Conservation (phyloP, 163 green algal genomes). For the Chlorella variabilis region DNA sequence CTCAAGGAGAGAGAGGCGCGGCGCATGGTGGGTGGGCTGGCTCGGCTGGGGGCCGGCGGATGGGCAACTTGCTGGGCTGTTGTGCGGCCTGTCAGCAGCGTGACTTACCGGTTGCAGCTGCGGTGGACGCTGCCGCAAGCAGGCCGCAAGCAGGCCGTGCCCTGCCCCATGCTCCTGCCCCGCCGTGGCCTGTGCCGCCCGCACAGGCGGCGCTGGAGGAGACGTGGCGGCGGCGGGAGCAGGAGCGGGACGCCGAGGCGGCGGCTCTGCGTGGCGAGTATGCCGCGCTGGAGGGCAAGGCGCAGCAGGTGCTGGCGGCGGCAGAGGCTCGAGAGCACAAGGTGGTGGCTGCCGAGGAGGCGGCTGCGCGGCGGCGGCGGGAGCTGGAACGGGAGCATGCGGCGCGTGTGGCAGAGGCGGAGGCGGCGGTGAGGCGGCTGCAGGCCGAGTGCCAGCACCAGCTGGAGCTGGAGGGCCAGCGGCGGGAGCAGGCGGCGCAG, state of each 20-base stretch:
- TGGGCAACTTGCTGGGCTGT: not conserved
- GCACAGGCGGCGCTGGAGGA: conserved; percentile 67
- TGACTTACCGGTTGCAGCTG: not conserved
- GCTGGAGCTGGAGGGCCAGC: conserved; percentile 76
- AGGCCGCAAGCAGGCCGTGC: too few relatives aligned
- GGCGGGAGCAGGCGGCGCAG: conserved; percentile 54
- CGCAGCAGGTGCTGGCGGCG: conserved; percentile 55
- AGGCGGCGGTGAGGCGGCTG: conserved; percentile 74
- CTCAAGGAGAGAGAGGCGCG: conserved; percentile 69
- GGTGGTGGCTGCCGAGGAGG: conserved; percentile 75
- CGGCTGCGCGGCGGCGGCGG: conserved; percentile 50
- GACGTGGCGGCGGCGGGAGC: conserved; percentile 77
- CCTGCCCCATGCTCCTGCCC: too few relatives aligned
- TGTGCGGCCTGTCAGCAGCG: not conserved
- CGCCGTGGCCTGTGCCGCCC: too few relatives aligned
- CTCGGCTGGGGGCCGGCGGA: not conserved
- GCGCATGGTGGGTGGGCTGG: conserved; percentile 62
- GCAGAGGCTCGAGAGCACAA: conserved; percentile 70
- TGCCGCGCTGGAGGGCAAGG: conserved; percentile 53
- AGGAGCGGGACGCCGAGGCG: conserved; percentile 59
- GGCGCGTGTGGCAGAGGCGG: conserved; percentile 65
- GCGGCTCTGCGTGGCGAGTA: conserved; percentile 58
- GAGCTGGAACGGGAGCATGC: conserved; percentile 75
- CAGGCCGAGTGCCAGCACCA: conserved; percentile 85
- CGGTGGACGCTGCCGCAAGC: not conserved